Evolutionary conservation across 495 filamentous ascomycete species (phyloP), one percentile per base, ranked within the genome.

Genomic region (Daldinia bambusicola): DNA sequence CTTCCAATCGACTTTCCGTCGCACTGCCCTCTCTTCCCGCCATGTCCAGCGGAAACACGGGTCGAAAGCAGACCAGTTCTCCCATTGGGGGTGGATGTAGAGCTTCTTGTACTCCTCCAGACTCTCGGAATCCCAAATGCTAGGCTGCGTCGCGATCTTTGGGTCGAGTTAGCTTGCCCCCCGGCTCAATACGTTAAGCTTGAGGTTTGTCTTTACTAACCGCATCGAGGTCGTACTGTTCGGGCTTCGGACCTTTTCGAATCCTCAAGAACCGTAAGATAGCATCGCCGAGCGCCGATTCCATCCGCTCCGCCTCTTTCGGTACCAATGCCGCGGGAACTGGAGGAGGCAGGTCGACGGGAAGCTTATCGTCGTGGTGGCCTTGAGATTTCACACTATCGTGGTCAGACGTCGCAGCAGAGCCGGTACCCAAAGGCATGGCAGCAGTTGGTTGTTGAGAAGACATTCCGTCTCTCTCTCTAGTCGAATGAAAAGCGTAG

Each of bases 111-210:
- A 75, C 32, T 74, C 71, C n/a, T 76, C 74, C 14, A 76, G 30
- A 34, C 69, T 68, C 64, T 72, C 74, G 10, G 74, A 74, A 43
- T 76, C 74, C 74, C 74, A 76, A 37, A 76, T 76, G 41, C 74
- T 76, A 14, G 67, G 71, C 56, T 76, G 74, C 9, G 74, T 76
- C 14, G 74, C 74, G 40, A 71, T 67, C 71, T 75, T 75, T 36
- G n/a, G n/a, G 57, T 40, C 31, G 55, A 20, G 51, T 71, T 26
- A 74, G 64, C 30, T n/a, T n/a, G n/a, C n/a, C n/a, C n/a, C n/a
- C n/a, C n/a, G n/a, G n/a, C n/a, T n/a, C n/a, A n/a, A n/a, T 43
- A 16, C 3, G 10, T 10, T 2, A 16, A 9, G 36, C 36, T 50
- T 12, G 34, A 43, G 51, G 26, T 3, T 3, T 26, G 1, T 30